Percentiles rank a stretch among this genome's conserved stretches.
Conservation (phyloP, 2,329 filamentous ascomycete species). For the Alternaria viburni region DNA sequence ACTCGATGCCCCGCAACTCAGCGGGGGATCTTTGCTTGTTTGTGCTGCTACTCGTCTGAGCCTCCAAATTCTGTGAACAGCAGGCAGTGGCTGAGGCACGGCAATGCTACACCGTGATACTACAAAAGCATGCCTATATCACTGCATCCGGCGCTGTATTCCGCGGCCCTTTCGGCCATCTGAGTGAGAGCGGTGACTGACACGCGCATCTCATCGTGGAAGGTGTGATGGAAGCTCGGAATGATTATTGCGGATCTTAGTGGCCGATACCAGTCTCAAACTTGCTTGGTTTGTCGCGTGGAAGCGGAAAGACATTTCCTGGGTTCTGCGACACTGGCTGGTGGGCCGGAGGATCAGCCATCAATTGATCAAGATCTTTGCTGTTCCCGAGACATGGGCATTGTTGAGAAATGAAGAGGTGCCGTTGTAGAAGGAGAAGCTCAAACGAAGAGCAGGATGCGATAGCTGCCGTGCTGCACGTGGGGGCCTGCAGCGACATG, state of each 20-base stretch:
- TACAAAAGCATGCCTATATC: not conserved
- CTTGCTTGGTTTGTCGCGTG: constrained; percentile 42
- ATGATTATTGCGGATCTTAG: constrained; percentile 18
- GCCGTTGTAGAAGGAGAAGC: not conserved
- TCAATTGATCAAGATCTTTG: constrained; percentile 4
- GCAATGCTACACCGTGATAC: not conserved
- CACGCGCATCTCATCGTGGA: constrained; percentile 18
- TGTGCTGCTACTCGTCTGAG: not conserved
- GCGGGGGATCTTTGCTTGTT: not conserved
- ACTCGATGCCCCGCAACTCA: not conserved
- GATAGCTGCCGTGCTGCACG: constrained; percentile 7
- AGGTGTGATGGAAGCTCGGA: constrained; percentile 29
- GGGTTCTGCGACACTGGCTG: constrained; percentile 34
- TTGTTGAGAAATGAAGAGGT: constrained; percentile 5
- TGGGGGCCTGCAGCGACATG: constrained; percentile 11
- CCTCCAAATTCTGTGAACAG: not conserved
- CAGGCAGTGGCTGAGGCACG: not conserved
- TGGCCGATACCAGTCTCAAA: constrained; percentile 16
- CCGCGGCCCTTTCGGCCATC: not conserved
- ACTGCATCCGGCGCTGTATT: not conserved
- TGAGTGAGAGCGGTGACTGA: constrained; percentile 20
- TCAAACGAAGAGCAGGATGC: not conserved
- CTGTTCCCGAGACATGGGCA: not conserved
- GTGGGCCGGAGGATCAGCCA: constrained; percentile 7
- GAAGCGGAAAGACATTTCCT: constrained; percentile 36